A percentile compares a stretch with the other conserved stretches of the same genome.
Evolutionary conservation across 768 basidiomycete species (phyloP).

Genomic region (Dacryopinax primogenitus): DNA sequence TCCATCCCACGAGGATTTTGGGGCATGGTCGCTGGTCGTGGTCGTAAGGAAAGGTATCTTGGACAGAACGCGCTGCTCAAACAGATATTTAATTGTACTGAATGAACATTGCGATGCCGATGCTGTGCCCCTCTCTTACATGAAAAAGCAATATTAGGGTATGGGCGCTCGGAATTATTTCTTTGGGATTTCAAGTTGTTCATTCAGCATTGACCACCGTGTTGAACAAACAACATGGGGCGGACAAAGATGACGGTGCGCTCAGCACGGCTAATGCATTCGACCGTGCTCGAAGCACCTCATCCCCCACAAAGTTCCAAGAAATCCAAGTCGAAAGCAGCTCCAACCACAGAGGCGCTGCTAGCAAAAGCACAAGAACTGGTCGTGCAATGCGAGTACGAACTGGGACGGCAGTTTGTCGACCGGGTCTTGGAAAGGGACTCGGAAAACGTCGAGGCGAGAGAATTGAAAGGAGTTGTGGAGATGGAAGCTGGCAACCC

Average conservation of each 20-base stretch:
- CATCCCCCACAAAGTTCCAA: neutral
- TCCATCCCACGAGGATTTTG: neutral
- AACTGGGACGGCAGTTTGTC: constrained; percentile 62
- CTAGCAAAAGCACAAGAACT: constrained; percentile 69
- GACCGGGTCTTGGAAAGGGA: constrained; percentile 53
- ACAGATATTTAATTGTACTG: too few relatives aligned
- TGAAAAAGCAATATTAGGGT: neutral
- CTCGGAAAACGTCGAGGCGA: constrained; percentile 50
- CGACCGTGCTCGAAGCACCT: neutral
- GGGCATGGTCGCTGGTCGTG: neutral
- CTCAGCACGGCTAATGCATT: neutral
- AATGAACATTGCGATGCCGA: neutral
- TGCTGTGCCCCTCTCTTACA: neutral
- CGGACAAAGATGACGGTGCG: neutral
- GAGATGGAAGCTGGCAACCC: constrained; percentile 70
- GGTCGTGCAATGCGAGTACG: constrained; percentile 72
- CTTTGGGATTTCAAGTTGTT: constrained; percentile 4
- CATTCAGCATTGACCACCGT: too few relatives aligned
- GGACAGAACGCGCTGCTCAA: neutral
- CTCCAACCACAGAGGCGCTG: constrained; percentile 41
- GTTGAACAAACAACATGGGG: constrained; percentile 13
- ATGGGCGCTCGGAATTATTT: constrained; percentile 9
- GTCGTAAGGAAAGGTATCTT: neutral
- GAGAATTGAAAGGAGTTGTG: constrained; percentile 67
- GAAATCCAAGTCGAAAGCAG: constrained; percentile 15